Evolutionary conservation across 208 protist genomes (phyloP), one percentile per base, ranked within the genome.

Genomic region (Naegleria fowleri): DNA sequence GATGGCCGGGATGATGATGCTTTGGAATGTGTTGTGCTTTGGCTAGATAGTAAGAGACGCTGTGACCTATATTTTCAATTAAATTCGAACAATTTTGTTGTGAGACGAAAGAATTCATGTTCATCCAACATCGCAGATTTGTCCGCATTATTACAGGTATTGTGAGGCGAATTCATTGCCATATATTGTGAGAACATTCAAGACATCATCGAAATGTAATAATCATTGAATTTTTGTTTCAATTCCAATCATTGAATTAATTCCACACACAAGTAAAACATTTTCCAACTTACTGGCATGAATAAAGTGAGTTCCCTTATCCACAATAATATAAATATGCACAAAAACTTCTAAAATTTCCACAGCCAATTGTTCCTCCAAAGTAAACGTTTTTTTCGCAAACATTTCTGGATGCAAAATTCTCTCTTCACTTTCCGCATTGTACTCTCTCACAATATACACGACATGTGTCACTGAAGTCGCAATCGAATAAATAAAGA

Each of bases 321-420:
- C 67, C 19, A 79, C 7, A n/a, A 79, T 79, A 33, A 79, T 79
- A 33, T 79, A 79, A 11, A 79, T 36, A 33, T 79, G 67, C 7
- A 79, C 16, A 36, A 79, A 79, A 79, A 79, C 67, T 79, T 79
- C 67, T 13, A 79, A 79, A 36, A 79, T 79, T 36, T 79, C 67
- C 16, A 79, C 29, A 36, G 67, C 67, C 67, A 79, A 79, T 2
- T 79, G 6, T 79, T 79, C 29, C 9, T 79, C 67, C 7, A 79
- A 33, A 15, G 16, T 29, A 67, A 67, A 15, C 19, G 55, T 22
- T 29, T 79, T 36, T 11, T 79, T 13, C 19, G 67, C 67, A 67
- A 67, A 67, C 3, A 29, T 67, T 29, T 67, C 55, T 67, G 55
- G 55, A 67, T 67, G 55, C 13, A 67, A 67, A 29, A 67, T 29